Evolutionary conservation across 2,329 filamentous ascomycete species (phyloP).

Genomic region (Fusarium pseudograminearum): DNA sequence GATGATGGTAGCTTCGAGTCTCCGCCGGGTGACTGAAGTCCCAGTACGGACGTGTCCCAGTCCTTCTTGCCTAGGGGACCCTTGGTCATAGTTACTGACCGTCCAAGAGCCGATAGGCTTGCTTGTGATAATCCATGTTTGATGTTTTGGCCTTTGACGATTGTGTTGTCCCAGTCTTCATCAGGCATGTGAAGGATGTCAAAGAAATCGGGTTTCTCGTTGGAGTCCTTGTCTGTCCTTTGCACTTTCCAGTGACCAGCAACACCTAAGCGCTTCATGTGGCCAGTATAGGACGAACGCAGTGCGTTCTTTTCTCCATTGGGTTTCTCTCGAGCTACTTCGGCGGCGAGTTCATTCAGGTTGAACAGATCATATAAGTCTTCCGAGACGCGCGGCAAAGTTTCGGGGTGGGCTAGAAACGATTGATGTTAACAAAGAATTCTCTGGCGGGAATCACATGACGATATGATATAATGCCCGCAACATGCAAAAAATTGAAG

Average conservation of each 20-base stretch:
- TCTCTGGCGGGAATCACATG: conserved; percentile 43
- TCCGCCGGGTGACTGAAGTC: conserved; percentile 62
- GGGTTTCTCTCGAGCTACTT: conserved; percentile 72
- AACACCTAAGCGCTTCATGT: conserved; percentile 73
- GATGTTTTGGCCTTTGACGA: conserved; percentile 66
- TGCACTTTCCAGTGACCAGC: conserved; percentile 70
- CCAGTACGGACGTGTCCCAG: conserved; percentile 70
- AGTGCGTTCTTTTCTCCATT: conserved; percentile 76
- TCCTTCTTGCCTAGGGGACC: conserved; percentile 66
- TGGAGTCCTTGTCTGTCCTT: conserved; percentile 66
- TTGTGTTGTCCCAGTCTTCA: conserved; percentile 67
- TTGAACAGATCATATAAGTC: conserved; percentile 71
- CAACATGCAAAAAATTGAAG: conserved; percentile 12
- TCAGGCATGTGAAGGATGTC: conserved; percentile 64
- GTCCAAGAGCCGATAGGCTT: conserved; percentile 59
- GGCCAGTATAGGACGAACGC: conserved; percentile 76
- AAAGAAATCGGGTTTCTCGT: conserved; percentile 62
- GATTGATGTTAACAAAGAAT: conserved; percentile 60
- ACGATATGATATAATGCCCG: conserved; percentile 35
- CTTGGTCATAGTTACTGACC: conserved; percentile 68
- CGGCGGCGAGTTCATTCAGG: conserved; percentile 67
- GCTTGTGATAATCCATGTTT: conserved; percentile 63
- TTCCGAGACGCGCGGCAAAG: conserved; percentile 62
- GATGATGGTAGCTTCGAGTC: conserved; percentile 57
- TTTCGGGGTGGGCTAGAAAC: conserved; percentile 62